Evolutionary conservation across 371 early-diverging fungal genomes (phyloP).

Genomic region (Fennellomyces sp.): DNA sequence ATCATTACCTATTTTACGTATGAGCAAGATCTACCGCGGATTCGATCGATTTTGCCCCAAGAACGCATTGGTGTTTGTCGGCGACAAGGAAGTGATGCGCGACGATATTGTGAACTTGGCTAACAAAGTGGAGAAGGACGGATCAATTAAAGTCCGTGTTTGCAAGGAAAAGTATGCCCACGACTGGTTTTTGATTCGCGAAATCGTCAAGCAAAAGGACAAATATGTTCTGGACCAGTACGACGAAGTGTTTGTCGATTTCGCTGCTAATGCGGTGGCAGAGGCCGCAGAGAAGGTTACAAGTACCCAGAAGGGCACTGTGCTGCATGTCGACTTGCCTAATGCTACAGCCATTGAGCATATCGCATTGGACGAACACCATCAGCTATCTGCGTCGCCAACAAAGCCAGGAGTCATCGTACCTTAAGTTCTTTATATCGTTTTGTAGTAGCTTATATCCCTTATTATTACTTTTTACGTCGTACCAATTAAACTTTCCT

Average conservation of each 20-base stretch:
- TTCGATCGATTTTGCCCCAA: conserved; percentile 37
- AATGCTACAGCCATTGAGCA: background rate
- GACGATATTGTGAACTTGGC: conserved; percentile 34
- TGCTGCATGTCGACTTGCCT: background rate
- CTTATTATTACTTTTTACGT: too few species aligned
- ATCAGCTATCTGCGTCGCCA: background rate
- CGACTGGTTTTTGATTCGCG: conserved; percentile 46
- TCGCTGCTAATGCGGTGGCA: conserved; percentile 17
- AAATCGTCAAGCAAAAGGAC: conserved; percentile 35
- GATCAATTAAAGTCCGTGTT: conserved; percentile 18
- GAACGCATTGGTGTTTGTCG: conserved; percentile 33
- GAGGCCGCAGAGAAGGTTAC: conserved; percentile 13
- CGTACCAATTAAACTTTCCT: too few species aligned
- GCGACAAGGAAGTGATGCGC: conserved; percentile 40
- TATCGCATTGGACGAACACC: background rate
- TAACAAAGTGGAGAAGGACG: conserved; percentile 21
- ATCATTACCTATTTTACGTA: conserved; percentile 25
- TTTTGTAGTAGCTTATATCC: too few species aligned
- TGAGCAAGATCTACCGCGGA: conserved; percentile 16
- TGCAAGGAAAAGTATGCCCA: conserved; percentile 36
- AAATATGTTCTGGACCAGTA: conserved; percentile 25
- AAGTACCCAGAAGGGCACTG: background rate
- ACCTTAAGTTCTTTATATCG: background rate
- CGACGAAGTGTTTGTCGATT: conserved; percentile 30
- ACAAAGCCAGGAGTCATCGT: background rate